These are phyloP conservation scores for Aspergillus mulundensis DNA, from an alignment of 495 filamentous ascomycete genomes.

Conservation along the genomic window DNA sequence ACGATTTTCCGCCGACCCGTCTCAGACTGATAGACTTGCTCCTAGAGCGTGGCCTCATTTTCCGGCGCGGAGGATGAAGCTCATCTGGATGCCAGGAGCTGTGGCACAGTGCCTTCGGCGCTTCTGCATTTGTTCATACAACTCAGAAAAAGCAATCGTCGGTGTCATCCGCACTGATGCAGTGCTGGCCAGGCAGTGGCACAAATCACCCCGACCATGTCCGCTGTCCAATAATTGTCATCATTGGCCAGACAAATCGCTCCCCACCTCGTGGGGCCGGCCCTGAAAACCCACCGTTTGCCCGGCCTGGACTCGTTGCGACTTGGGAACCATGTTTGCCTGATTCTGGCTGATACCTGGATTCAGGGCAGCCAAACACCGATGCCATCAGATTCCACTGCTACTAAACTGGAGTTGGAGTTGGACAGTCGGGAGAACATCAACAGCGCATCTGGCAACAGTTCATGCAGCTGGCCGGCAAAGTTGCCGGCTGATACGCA, in stretches of 20 bases:
- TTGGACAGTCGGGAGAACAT: background rate
- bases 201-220: background rate
- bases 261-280: background rate
- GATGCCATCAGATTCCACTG: background rate
- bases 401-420: background rate
- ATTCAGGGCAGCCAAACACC: background rate
- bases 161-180: background rate
- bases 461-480: background rate
- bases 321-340: background rate
- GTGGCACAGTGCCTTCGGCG: background rate
- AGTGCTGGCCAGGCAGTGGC: background rate
- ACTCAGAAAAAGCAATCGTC: background rate
- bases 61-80: background rate
- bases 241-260: background rate
- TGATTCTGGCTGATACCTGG: background rate
- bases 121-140: background rate
- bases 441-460: background rate
- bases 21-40: constrained; percentile 10
- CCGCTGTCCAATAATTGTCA: background rate
- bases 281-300: constrained; percentile 1
- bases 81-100: background rate
- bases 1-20: constrained; percentile 9
- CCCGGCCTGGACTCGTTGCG: background rate
- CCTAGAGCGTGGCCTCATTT: background rate
- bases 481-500: background rate